These are phyloP conservation scores for Forsythia viridissima DNA, from an alignment of 257 asterid species.

Conservation along the genomic window DNA sequence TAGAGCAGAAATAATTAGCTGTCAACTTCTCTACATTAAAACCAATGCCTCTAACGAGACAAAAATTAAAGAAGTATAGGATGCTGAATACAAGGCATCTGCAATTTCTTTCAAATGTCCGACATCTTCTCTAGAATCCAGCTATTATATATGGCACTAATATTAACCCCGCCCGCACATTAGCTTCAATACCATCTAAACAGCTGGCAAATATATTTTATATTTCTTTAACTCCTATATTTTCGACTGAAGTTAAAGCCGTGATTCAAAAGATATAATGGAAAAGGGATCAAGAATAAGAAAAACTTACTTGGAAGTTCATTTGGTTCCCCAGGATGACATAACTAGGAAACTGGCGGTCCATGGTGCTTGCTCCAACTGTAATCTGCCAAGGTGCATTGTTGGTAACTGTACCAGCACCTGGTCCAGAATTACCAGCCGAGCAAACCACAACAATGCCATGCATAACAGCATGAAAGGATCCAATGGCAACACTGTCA, in stretches of 20 bases:
- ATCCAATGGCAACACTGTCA: slow-evolving; percentile 79
- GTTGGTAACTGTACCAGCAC: slow-evolving; percentile 54
- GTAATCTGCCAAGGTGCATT: slow-evolving; percentile 87
- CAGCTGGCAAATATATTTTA: too few species aligned
- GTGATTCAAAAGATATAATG: neutral
- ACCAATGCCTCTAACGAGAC: too few species aligned
- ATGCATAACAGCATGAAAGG: slow-evolving; percentile 77
- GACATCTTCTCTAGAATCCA: too few species aligned
- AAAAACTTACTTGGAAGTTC: slow-evolving; percentile 41
- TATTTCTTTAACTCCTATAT: too few species aligned
- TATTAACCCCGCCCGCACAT: too few species aligned
- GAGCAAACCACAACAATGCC: slow-evolving; percentile 82
- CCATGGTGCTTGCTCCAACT: slow-evolving; percentile 85
- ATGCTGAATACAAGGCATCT: too few species aligned
- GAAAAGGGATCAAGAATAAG: neutral
- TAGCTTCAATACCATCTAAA: too few species aligned
- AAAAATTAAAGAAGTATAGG: neutral
- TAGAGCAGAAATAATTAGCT: neutral
- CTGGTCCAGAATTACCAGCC: slow-evolving; percentile 87
- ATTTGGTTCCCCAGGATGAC: slow-evolving; percentile 57
- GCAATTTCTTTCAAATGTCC: too few species aligned
- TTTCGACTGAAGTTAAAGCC: neutral
- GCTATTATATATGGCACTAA: too few species aligned
- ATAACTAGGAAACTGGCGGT: slow-evolving; percentile 64
- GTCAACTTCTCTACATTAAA: neutral